These are phyloP conservation scores for Penicillium alfredii DNA, from an alignment of 495 filamentous ascomycete species.

Conservation along the genomic window DNA sequence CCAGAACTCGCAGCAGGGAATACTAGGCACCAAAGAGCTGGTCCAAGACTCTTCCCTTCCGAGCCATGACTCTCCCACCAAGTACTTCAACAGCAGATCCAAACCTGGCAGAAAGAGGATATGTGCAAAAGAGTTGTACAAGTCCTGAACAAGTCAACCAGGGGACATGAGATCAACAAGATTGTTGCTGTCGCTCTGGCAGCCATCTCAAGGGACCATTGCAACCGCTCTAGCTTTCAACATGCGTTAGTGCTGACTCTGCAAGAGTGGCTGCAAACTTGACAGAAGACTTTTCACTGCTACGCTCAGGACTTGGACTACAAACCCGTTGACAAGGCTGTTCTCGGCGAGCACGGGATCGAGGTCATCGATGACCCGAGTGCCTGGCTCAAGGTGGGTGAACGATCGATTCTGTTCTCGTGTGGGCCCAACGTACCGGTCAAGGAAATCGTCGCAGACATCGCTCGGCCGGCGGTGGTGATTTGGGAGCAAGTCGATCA, in stretches of 20 bases:
- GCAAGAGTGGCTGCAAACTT: conserved; percentile 8
- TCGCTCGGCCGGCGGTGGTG: conserved; percentile 26
- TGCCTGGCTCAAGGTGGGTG: conserved; percentile 28
- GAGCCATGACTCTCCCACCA: not conserved
- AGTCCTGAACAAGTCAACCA: conserved; percentile 3
- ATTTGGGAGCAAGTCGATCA: conserved; percentile 21
- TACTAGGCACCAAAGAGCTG: not conserved
- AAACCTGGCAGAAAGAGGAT: conserved; percentile 3
- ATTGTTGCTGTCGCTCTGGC: conserved; percentile 12
- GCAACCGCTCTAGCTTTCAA: conserved; percentile 1
- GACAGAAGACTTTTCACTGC: conserved; percentile 4
- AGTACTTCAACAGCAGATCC: conserved; percentile 1
- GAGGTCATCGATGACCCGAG: conserved; percentile 25
- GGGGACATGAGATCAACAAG: conserved; percentile 8
- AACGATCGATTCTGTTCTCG: conserved; percentile 26
- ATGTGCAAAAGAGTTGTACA: conserved; percentile 5
- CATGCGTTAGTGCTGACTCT: conserved; percentile 12
- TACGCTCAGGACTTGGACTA: conserved; percentile 29
- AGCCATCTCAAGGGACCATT: conserved; percentile 2
- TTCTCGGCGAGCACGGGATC: conserved; percentile 16
- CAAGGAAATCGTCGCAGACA: conserved; percentile 28
- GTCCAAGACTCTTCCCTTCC: not conserved
- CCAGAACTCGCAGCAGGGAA: not conserved
- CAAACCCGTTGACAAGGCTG: conserved; percentile 9
- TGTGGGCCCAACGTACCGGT: conserved; percentile 23